Base-by-base conservation (phyloP, 2,329 filamentous ascomycete species). In the Graphiopsis chlorocephala region DNA sequence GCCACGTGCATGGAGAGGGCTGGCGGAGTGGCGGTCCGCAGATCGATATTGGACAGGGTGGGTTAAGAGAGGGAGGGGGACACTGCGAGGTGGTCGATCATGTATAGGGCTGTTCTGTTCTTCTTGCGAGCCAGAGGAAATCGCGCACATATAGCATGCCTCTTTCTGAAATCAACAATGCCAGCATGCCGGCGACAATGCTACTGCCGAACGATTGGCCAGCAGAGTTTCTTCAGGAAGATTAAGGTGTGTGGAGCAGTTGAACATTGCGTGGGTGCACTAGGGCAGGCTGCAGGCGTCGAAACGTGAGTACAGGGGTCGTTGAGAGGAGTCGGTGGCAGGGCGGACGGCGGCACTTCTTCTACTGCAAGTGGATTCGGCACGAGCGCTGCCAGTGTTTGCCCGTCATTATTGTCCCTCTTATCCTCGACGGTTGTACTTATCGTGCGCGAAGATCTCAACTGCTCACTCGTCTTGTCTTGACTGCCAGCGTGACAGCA, bases 231-330 rank as follows among this genome's bases (percentile, higher is more conserved):
- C 60, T 62, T 62, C 60, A 62, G 60, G 59, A n/a, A 28, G 60
- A 62, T 62, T 62, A 55, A 62, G 60, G 45, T 61, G 59, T 38
- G 59, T 61, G 59, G 59, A 61, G 47, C 59, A 38, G 29, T 52
- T 47, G 59, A 35, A 20, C 45, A 33, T 35, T 35, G 47, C 23
- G 42, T 61, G 29, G 29, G 29, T 61, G 31, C 59, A 31, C 59
- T 53, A 53, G 29, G 11, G 26, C n/a, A n/a, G 50, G 50, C 50
- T 53, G 26, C 50, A 29, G 50, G 50, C 50, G 15, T 11, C 29
- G 23, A 53, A 61, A 61, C 47, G 28, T 61, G 29, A 29, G 31
- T 17, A 52, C 59, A 61, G 59, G 59, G 59, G 59, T 29, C 38
- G 38, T 6, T 45, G 17, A 28, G 11, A 29, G 26, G 26, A n/a